Base-by-base conservation (phyloP, 2,329 filamentous ascomycete species). In the Atkinsonella texensis region DNA sequence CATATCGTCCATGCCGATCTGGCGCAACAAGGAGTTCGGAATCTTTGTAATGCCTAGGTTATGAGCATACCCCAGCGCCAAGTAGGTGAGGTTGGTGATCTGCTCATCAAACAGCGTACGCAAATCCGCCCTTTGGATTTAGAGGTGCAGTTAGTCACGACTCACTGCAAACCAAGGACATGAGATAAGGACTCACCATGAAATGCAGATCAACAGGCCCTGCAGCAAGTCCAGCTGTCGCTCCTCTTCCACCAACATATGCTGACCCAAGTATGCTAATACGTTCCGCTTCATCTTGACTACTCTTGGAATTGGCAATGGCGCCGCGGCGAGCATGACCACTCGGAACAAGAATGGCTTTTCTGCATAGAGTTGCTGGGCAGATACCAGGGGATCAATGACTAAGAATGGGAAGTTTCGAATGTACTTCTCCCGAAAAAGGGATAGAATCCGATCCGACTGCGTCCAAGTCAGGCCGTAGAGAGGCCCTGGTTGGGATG, bases 191-290 rank as follows among this genome's bases (percentile, higher is more conserved):
- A 42, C 61, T 48, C 62, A 75, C 74, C 74, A 76, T 20, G 70
- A 66, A 50, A 75, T 61, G 41, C 68, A 66, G 43, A 74, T 63
- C 8, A 76, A 54, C 9, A 75, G 59, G 0, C 73, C 74, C 57
- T 76, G 73, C 1, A 76, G 63, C 3, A 73, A 57, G 51, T 74
- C 72, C 9, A 76, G 52, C 15, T 62, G 65, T 33, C 62, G 62
- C 40, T 73, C 66, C 17, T 68, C 67, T 52, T 68, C 63, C 1
- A 73, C 63, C 0, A 77, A 48, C 47, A 73, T 59, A 35, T 68
- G 67, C 18, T 72, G 44, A 3, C 50, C 39, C 23, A 48, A 31
- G 63, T 73, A 70, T 7, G 66, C 66, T 55, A 70, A 63, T 20
- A 69, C 63, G 40, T 68, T 70, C 44, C 60, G 69, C 61, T 58